phyloP scores from a whole-genome alignment of 2,329 filamentous ascomycete species.

The Curvularia verruculosa region DNA sequence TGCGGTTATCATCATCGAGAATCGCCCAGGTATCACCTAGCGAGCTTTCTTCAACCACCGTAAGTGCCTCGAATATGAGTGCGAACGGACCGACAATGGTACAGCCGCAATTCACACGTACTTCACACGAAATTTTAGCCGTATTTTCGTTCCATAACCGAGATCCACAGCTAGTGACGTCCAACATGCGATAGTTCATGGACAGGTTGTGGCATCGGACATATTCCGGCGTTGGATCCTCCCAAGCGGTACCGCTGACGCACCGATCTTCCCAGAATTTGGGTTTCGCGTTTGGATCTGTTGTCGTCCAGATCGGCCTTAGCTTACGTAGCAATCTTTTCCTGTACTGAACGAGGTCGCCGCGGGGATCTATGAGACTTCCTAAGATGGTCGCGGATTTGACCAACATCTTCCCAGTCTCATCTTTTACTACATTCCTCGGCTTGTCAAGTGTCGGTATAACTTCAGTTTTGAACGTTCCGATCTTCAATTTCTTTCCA shows the following conservation, averaged over 20 bases:
- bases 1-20: background rate
- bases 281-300: slow-evolving; percentile 10
- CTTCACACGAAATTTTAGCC: slow-evolving; percentile 10
- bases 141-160: slow-evolving; percentile 6
- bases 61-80: slow-evolving; percentile 13
- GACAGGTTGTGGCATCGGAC: slow-evolving; percentile 10
- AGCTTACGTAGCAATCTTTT: slow-evolving; percentile 2
- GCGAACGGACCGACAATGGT: slow-evolving; percentile 7
- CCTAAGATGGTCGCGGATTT: slow-evolving; percentile 8
- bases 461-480: background rate
- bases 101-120: slow-evolving; percentile 9
- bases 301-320: slow-evolving; percentile 6
- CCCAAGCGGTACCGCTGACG: slow-evolving; percentile 10
- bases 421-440: background rate
- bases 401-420: slow-evolving; percentile 13
- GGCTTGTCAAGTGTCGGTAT: slow-evolving; percentile 7
- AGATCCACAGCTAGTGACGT: slow-evolving; percentile 5
- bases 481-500: slow-evolving; percentile 7
- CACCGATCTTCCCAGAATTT: slow-evolving; percentile 8
- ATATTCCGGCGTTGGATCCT: background rate
- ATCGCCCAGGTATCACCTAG: background rate
- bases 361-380: slow-evolving; percentile 7
- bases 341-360: slow-evolving; percentile 4
- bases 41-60: slow-evolving; percentile 8
- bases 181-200: slow-evolving; percentile 10